These are phyloP conservation scores for Arabis hirsuta DNA, from an alignment of 345 rosid species.

Conservation along the genomic window DNA sequence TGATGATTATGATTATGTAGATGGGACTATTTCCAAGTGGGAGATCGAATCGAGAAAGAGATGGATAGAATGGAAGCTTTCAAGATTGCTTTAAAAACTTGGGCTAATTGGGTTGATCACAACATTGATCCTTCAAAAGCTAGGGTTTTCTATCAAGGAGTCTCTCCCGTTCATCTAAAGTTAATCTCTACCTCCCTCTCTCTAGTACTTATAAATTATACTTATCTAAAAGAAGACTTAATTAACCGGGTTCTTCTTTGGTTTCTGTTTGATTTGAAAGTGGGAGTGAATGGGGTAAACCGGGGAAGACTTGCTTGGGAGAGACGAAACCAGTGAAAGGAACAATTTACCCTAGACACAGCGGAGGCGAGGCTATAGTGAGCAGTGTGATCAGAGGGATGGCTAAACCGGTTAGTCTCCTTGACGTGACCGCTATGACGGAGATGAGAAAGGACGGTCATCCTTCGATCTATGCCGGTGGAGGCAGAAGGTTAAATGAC, in stretches of 20 bases:
- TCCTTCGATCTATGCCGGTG: constrained; percentile 56
- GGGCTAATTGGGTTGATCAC: constrained; percentile 64
- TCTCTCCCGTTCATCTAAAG: constrained; percentile 54
- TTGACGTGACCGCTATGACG: constrained; percentile 60
- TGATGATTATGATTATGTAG: constrained; percentile 48
- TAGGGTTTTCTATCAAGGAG: constrained; percentile 65
- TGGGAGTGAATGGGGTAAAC: constrained; percentile 54
- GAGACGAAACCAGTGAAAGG: constrained; percentile 63
- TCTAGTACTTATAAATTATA: not conserved
- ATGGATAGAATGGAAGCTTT: constrained; percentile 71
- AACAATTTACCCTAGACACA: constrained; percentile 45
- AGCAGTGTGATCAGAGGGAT: constrained; percentile 49
- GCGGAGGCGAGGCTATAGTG: constrained; percentile 48
- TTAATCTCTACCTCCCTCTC: constrained; percentile 27
- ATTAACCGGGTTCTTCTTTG: not conserved
- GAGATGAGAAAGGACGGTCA: constrained; percentile 74
- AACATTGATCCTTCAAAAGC: constrained; percentile 59
- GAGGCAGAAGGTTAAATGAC: constrained; percentile 38
- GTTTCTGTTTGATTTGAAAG: constrained; percentile 23
- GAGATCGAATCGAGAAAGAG: constrained; percentile 47
- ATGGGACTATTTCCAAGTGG: constrained; percentile 68
- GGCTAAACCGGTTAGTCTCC: constrained; percentile 53
- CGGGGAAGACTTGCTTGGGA: constrained; percentile 46
- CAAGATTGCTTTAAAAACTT: constrained; percentile 65
- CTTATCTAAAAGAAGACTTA: not conserved